Evolutionary conservation across 768 basidiomycete genomes (phyloP), one percentile per base, ranked within the genome.

Genomic region (Rhodotorula babjevae): DNA sequence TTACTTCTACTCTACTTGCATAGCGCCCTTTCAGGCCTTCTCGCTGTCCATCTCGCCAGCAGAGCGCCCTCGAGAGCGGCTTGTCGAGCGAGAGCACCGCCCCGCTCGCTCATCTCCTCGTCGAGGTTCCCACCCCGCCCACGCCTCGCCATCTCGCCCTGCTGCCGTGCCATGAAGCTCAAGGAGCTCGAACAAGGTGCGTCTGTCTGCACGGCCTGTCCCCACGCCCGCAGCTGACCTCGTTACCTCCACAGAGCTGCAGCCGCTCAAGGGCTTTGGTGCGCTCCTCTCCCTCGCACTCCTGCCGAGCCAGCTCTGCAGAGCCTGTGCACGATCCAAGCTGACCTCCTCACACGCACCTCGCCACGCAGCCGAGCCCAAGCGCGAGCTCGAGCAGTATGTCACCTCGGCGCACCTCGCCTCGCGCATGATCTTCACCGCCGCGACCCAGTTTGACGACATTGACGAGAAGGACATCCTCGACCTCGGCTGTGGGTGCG

Each of bases 401-500:
- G 70, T 74, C 21, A 79, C 78, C 2, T 68, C 68, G 0, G 56
- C 71, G 15, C 78, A 79, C 60, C 70, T 79, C 44, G 78, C 78
- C 29, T 62, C 72, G 10, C 61, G 76, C 31, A 77, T 79, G 77
- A 67, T 79, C 64, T 78, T 58, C 63, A 77, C 76, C 27, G 78
- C 78, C 23, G 71, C 71, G 44, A 65, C 65, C 25, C 53, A 65
- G 31, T 77, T 74, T 49, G 73, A 73, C 61, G 78, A 79, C 57
- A 73, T 79, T 21, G 77, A 77, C 60, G 77, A 75, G 27, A 68
- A 72, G 61, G 61, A 53, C 46, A 62, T 79, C 5, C 74, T 79
- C 36, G 78, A 79, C 46, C 50, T 79, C 0, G 76, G 76, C 1
- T 77, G 78, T n/a, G 78, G 78, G 0, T 75, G 76, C 21, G 74